These are phyloP conservation scores for Brettanomyces anomalus DNA, from an alignment of 805 yeast genomes.

Conservation along the genomic window DNA sequence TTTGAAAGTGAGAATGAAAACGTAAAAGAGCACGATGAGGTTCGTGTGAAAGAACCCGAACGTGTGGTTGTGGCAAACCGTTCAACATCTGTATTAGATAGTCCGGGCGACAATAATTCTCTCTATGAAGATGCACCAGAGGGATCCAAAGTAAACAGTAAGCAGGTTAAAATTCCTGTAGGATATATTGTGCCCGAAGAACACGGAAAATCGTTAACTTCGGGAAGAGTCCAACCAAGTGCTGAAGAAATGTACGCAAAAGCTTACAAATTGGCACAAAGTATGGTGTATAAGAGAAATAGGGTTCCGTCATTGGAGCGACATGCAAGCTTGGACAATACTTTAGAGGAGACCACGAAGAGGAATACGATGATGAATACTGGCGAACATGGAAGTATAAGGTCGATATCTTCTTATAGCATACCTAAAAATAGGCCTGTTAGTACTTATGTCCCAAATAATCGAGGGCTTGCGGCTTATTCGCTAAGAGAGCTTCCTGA, in stretches of 20 bases:
- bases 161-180: background rate
- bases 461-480: slow-evolving; percentile 21
- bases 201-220: slow-evolving; percentile 15
- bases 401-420: background rate
- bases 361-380: slow-evolving; percentile 20
- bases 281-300: slow-evolving; percentile 43
- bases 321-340: slow-evolving; percentile 5
- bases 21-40: background rate
- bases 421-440: background rate
- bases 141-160: background rate
- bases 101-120: slow-evolving; percentile 1
- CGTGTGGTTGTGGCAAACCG: background rate
- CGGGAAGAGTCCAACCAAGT: too few relatives aligned
- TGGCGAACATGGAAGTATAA: background rate
- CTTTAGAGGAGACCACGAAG: slow-evolving; percentile 19
- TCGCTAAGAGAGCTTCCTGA: slow-evolving; percentile 18
- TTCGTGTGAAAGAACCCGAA: background rate
- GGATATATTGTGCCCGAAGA: background rate
- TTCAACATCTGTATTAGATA: background rate
- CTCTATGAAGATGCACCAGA: slow-evolving; percentile 1
- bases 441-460: background rate
- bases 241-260: slow-evolving; percentile 45
- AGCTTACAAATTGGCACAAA: slow-evolving; percentile 48
- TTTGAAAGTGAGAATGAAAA: too few relatives aligned
- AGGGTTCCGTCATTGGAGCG: background rate